These are phyloP conservation scores for Rhipidocladum racemiflorum DNA, from an alignment of 176 grass and related monocot species.

Conservation along the genomic window DNA sequence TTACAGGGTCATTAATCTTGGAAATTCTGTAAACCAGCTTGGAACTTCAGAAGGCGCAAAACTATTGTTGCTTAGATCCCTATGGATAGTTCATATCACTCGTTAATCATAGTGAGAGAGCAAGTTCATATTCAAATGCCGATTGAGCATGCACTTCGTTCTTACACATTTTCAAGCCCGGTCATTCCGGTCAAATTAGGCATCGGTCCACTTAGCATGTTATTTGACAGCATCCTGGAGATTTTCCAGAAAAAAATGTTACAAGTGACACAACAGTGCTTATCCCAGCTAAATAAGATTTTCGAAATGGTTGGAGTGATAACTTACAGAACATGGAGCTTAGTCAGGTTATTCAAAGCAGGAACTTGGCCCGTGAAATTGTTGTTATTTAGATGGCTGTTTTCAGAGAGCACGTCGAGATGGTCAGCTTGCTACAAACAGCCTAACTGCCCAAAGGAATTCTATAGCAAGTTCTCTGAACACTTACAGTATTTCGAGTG, in stretches of 20 bases:
- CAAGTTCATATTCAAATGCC: conserved; percentile 8
- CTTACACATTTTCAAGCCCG: conserved; percentile 71
- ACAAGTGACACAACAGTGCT: neutral
- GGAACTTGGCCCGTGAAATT: conserved; percentile 45
- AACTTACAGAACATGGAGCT: conserved; percentile 64
- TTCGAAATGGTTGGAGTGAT: neutral
- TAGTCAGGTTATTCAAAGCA: conserved; percentile 43
- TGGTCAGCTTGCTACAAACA: conserved; percentile 10
- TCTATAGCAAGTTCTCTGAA: conserved; percentile 15
- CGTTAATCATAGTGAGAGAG: conserved; percentile 5
- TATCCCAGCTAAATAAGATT: neutral
- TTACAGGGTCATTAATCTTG: conserved; percentile 50
- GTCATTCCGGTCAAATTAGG: conserved; percentile 55
- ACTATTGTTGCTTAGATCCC: conserved; percentile 83
- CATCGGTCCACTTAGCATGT: conserved; percentile 52
- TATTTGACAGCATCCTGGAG: conserved; percentile 68
- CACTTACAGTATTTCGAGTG: conserved; percentile 80
- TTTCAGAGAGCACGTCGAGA: conserved; percentile 22
- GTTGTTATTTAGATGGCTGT: conserved; percentile 64
- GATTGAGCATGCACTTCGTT: neutral
- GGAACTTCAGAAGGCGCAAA: conserved; percentile 61
- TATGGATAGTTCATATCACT: conserved; percentile 22
- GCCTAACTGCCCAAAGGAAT: neutral
- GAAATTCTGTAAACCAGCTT: conserved; percentile 53
- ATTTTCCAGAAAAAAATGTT: conserved; percentile 5